Base-by-base conservation (phyloP, 164 flowering plant genomes). In the Kalanchoe fedtschenkoi region DNA sequence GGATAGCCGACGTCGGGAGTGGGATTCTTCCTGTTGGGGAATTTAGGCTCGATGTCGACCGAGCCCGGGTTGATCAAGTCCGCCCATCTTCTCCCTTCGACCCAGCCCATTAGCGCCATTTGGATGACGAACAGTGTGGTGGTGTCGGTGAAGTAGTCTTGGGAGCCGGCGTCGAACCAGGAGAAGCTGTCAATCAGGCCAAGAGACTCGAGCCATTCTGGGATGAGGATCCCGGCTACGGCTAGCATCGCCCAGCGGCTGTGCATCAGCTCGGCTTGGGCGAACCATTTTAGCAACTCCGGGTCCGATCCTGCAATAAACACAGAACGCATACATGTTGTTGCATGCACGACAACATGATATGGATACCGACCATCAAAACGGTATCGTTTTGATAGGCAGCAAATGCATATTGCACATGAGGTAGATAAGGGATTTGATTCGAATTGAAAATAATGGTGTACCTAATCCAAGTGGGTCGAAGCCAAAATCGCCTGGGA, bases 401-500 rank as follows among this genome's bases (percentile, higher is more conserved):
- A n/a, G n/a, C n/a, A n/a, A n/a, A n/a, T n/a, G n/a, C n/a, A n/a
- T n/a, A n/a, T n/a, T n/a, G n/a, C n/a, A n/a, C n/a, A n/a, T n/a
- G n/a, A n/a, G n/a, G n/a, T n/a, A n/a, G n/a, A n/a, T n/a, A n/a
- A n/a, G n/a, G n/a, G n/a, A n/a, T 39, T 15, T 26, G 15, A 17
- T 37, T 5, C 26, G 9, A 24, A 22, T 8, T 22, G 13, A 58
- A 6, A 60, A n/a, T 1, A 24, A 43, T 6, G 26, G 19, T 76
- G 59, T 79, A 90, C 97, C 95, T 74, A 91, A 67, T 66, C 97
- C 97, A 66, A 91, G 90, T 0, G 97, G 97, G 65, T 88, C 96
- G 43, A 91, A 91, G 38, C 97, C 97, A 62, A 82, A 88, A 75
- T 91, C 97, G n/a, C 97, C 97, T 11, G 97, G 95, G 61, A 91